These are phyloP conservation scores for Magnusiomyces sp. DNA, from an alignment of 1,139 yeast species.

Conservation along the genomic window DNA sequence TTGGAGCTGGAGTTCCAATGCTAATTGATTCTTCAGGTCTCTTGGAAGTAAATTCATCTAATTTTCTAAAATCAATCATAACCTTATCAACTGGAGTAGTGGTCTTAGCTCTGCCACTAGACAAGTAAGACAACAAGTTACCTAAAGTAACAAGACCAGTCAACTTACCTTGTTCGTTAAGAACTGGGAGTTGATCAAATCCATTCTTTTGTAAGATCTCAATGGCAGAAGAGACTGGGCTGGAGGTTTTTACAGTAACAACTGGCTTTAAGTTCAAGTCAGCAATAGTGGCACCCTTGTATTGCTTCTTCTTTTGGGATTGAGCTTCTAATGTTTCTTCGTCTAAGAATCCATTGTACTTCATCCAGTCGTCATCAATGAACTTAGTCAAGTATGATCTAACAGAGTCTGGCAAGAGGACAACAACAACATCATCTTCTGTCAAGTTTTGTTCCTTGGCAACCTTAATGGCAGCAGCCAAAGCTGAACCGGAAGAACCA, in stretches of 20 bases:
- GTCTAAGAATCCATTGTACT: conserved; percentile 59
- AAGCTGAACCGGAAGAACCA: conserved; percentile 80
- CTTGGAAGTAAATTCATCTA: conserved; percentile 40
- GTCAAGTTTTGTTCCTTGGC: conserved; percentile 59
- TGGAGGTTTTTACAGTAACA: conserved; percentile 59
- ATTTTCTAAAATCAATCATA: conserved; percentile 54
- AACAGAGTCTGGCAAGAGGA: conserved; percentile 79
- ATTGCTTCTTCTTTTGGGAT: conserved; percentile 39
- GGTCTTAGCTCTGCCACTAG: conserved; percentile 52
- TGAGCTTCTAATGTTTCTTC: conserved; percentile 39
- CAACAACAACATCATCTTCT: conserved; percentile 70
- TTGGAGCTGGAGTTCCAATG: conserved; percentile 41
- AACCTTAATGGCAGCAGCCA: conserved; percentile 70
- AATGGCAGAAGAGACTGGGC: conserved; percentile 59
- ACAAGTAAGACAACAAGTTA: conserved; percentile 57
- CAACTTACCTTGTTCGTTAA: conserved; percentile 51
- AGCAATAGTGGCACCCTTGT: conserved; percentile 53
- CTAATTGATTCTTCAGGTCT: conserved; percentile 38
- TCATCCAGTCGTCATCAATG: conserved; percentile 91
- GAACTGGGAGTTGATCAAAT: conserved; percentile 80
- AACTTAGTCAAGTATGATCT: conserved; percentile 83
- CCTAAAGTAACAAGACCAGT: conserved; percentile 75
- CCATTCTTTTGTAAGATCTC: conserved; percentile 67
- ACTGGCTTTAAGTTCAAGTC: conserved; percentile 77
- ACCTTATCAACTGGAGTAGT: conserved; percentile 54